These are phyloP conservation scores for Medicago lupulina DNA, from an alignment of 306 rosid genomes.

Conservation along the genomic window DNA sequence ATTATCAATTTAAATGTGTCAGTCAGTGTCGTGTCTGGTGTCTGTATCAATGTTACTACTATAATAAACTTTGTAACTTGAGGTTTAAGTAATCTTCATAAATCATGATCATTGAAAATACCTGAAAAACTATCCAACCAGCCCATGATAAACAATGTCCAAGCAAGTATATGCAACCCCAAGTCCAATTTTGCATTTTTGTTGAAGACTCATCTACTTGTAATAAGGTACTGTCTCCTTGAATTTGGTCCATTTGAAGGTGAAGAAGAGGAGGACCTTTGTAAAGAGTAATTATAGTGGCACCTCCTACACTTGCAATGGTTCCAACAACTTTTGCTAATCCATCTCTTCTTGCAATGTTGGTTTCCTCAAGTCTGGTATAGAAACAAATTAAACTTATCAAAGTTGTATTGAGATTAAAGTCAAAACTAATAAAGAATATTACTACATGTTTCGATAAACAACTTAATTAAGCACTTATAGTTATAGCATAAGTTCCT, in stretches of 20 bases:
- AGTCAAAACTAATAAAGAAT: slow-evolving; percentile 11
- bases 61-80: not conserved
- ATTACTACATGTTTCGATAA: not conserved
- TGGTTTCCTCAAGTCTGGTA: slow-evolving; percentile 62
- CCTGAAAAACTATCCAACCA: slow-evolving; percentile 85
- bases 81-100: not conserved
- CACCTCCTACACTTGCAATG: slow-evolving; percentile 74
- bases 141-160: slow-evolving; percentile 83
- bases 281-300: slow-evolving; percentile 69
- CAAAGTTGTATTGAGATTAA: slow-evolving; percentile 17
- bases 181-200: slow-evolving; percentile 62
- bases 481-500: not conserved
- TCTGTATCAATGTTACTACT: not conserved
- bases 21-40: not conserved
- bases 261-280: slow-evolving; percentile 80
- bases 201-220: slow-evolving; percentile 46
- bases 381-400: slow-evolving; percentile 2
- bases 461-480: not conserved
- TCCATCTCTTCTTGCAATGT: slow-evolving; percentile 65
- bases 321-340: slow-evolving; percentile 76
- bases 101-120: slow-evolving; percentile 29
- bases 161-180: slow-evolving; percentile 72
- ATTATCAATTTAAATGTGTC: not conserved
- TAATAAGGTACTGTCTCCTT: slow-evolving; percentile 35
- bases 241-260: slow-evolving; percentile 40